phyloP scores from a whole-genome alignment of 176 grass and related monocot genomes.

The Bolboschoenus planiculmis region DNA sequence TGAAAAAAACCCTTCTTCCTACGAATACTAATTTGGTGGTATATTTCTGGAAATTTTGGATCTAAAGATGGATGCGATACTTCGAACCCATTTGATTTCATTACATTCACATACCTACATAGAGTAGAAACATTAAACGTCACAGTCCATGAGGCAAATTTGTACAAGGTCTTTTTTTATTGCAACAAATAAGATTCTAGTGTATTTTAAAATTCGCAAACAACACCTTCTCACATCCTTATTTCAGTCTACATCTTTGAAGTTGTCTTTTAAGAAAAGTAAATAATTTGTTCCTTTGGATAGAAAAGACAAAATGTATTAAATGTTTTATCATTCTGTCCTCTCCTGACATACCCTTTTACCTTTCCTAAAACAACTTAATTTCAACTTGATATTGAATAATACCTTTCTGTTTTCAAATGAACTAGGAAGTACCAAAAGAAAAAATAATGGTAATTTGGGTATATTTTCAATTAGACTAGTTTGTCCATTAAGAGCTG shows the following conservation, averaged over 20 bases:
- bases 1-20: conserved; percentile 46
- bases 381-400: background rate
- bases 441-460: background rate
- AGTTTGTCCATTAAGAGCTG: background rate
- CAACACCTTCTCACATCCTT: background rate
- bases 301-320: background rate
- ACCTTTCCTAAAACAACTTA: background rate
- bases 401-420: background rate
- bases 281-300: background rate
- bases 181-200: background rate
- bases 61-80: conserved; percentile 87
- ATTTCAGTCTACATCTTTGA: background rate
- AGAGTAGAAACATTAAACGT: background rate
- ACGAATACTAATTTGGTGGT: conserved; percentile 81
- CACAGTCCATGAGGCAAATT: background rate
- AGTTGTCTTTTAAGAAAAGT: background rate
- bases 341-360: background rate
- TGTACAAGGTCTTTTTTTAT: background rate
- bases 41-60: conserved; percentile 73
- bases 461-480: background rate
- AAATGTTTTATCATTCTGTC: background rate
- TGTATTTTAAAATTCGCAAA: background rate
- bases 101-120: conserved; percentile 69
- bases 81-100: conserved; percentile 80
- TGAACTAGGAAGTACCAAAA: background rate